These are phyloP conservation scores for Taxillus chinensis DNA, from an alignment of 164 flowering plant species.

Conservation along the genomic window DNA sequence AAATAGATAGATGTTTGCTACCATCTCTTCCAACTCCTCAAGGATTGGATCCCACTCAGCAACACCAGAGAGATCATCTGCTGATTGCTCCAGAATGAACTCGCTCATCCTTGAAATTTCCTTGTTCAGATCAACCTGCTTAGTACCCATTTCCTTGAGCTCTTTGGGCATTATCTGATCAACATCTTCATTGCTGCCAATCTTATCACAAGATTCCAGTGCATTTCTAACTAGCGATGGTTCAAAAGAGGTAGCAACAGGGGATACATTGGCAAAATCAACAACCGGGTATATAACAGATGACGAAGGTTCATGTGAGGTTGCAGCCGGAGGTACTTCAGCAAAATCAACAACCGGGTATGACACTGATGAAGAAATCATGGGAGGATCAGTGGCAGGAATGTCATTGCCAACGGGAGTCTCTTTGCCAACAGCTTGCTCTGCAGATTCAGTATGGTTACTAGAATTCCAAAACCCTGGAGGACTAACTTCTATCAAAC, in stretches of 20 bases:
- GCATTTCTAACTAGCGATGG: constrained; percentile 5
- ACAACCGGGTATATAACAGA: background rate
- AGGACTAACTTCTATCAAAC: constrained; percentile 12
- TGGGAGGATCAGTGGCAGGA: background rate
- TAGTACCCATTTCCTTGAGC: constrained; percentile 81
- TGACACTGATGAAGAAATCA: background rate
- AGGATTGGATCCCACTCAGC: constrained; percentile 84
- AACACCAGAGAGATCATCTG: constrained; percentile 65
- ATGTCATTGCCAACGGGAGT: background rate
- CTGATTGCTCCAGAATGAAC: constrained; percentile 53
- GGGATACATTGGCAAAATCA: constrained; percentile 17
- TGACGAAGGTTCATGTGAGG: constrained; percentile 3
- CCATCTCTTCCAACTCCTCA: constrained; percentile 85
- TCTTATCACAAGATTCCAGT: constrained; percentile 8
- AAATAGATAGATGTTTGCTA: constrained; percentile 6
- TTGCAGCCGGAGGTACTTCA: constrained; percentile 8
- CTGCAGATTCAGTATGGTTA: constrained; percentile 11
- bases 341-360: constrained; percentile 18
- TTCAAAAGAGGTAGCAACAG: constrained; percentile 7
- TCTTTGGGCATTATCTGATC: constrained; percentile 64
- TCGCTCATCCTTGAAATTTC: constrained; percentile 53
- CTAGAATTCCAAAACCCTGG: constrained; percentile 3
- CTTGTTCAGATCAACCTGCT: constrained; percentile 63
- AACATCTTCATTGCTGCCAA: constrained; percentile 8
- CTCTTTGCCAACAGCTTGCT: constrained; percentile 15